phyloP scores from a whole-genome alignment of 371 early-diverging fungal genomes.

The Mucor circinelloides region DNA sequence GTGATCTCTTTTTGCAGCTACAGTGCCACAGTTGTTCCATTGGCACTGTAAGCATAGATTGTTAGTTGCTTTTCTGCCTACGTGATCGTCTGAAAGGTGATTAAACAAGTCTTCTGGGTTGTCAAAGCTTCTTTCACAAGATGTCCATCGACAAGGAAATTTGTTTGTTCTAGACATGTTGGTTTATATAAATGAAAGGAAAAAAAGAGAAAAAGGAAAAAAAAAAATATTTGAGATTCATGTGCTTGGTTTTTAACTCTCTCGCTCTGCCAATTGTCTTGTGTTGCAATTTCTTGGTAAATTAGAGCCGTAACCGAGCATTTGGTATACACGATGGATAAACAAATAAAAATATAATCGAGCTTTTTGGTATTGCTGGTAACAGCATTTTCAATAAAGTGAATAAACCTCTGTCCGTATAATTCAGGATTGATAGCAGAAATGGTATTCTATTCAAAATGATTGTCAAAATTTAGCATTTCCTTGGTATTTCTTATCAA shows the following conservation, averaged over 20 bases:
- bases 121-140: conserved; percentile 55
- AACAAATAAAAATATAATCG: background rate
- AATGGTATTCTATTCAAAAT: conserved; percentile 59
- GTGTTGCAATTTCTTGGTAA: background rate
- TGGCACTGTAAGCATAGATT: conserved; percentile 86
- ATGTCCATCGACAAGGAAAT: conserved; percentile 54
- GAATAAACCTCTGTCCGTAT: conserved; percentile 86
- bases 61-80: conserved; percentile 88
- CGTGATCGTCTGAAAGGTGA: conserved; percentile 85
- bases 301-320: background rate
- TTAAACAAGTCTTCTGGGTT: conserved; percentile 78
- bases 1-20: conserved; percentile 88
- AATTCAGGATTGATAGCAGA: conserved; percentile 85
- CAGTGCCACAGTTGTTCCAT: conserved; percentile 81
- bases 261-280: background rate
- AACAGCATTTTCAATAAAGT: conserved; percentile 66
- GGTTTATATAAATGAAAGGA: background rate
- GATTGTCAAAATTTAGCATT: background rate
- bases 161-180: conserved; percentile 5
- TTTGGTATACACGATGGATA: background rate
- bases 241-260: conserved; percentile 3
- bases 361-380: conserved; percentile 5
- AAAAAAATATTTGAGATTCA: background rate
- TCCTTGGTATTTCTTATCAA: background rate
- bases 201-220: background rate